phyloP scores from a whole-genome alignment of 768 basidiomycete species.

The Leccinum rimulosum region DNA sequence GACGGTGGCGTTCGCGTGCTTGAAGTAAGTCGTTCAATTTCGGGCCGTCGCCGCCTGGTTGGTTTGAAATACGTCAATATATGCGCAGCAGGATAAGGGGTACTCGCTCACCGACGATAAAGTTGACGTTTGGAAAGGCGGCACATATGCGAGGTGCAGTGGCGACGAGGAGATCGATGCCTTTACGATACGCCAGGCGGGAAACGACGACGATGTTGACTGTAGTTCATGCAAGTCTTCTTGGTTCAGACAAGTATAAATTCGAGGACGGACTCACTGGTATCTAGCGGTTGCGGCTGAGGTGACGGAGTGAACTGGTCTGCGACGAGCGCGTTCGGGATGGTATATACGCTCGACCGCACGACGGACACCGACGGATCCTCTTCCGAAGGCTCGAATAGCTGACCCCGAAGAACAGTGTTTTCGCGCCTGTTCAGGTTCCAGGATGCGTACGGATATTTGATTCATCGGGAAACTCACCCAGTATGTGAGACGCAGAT shows the following conservation, averaged over 20 bases:
- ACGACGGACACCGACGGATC: conserved; percentile 46
- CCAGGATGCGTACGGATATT: not conserved
- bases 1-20: conserved; percentile 86
- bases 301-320: conserved; percentile 78
- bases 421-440: conserved; percentile 82
- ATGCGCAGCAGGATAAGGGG: not conserved
- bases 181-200: conserved; percentile 91
- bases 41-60: conserved; percentile 88
- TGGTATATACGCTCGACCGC: conserved; percentile 74
- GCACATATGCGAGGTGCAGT: conserved; percentile 88
- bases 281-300: conserved; percentile 43
- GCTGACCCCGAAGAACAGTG: conserved; percentile 81
- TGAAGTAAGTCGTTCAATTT: conserved; percentile 93
- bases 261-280: conserved; percentile 40
- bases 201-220: conserved; percentile 92
- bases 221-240: conserved; percentile 26
- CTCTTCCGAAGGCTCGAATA: conserved; percentile 54
- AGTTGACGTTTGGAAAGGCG: conserved; percentile 81
- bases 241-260: not conserved
- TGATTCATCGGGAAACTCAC: conserved; percentile 40
- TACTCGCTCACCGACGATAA: conserved; percentile 65
- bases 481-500: conserved; percentile 98
- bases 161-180: conserved; percentile 91
- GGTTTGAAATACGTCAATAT: not conserved
- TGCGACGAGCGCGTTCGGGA: conserved; percentile 88